These are phyloP conservation scores for Verbena officinalis DNA, from an alignment of 257 asterid species.

Conservation along the genomic window DNA sequence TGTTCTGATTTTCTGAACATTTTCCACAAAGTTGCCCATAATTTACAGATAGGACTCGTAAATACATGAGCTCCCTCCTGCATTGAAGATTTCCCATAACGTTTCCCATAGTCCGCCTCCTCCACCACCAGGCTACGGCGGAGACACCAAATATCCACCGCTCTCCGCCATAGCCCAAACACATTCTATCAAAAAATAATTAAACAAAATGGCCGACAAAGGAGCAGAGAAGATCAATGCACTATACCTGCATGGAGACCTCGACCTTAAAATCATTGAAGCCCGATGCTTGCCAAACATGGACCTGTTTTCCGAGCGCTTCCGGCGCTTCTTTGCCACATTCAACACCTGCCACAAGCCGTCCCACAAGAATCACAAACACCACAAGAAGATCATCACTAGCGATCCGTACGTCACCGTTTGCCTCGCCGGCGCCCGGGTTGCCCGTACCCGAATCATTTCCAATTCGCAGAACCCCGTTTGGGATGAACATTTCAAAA, in stretches of 20 bases:
- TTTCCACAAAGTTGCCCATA: slow-evolving; percentile 21
- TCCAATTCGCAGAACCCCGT: slow-evolving; percentile 79
- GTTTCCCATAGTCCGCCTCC: slow-evolving; percentile 12
- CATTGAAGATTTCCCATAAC: slow-evolving; percentile 14
- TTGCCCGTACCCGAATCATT: slow-evolving; percentile 81
- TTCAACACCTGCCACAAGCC: slow-evolving; percentile 57
- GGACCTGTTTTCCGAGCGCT: slow-evolving; percentile 74
- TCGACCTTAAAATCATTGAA: slow-evolving; percentile 73
- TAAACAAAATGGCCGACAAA: slow-evolving; percentile 24
- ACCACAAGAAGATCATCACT: slow-evolving; percentile 63
- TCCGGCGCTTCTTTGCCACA: slow-evolving; percentile 70
- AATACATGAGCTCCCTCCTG: neutral
- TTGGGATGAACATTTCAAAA: slow-evolving; percentile 78
- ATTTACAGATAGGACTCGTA: neutral
- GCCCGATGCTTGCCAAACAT: slow-evolving; percentile 88
- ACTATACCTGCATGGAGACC: slow-evolving; percentile 79
- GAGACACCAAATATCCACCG: slow-evolving; percentile 33
- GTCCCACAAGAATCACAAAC: slow-evolving; percentile 31
- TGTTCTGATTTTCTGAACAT: neutral
- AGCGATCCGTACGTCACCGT: slow-evolving; percentile 95
- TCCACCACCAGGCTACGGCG: slow-evolving; percentile 38
- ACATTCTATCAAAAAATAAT: neutral
- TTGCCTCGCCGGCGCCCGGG: slow-evolving; percentile 78
- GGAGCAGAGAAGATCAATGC: slow-evolving; percentile 14
- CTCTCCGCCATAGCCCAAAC: slow-evolving; percentile 40